Conservation (phyloP, 768 basidiomycete genomes). For the Cystofilobasidium bisporidii region DNA sequence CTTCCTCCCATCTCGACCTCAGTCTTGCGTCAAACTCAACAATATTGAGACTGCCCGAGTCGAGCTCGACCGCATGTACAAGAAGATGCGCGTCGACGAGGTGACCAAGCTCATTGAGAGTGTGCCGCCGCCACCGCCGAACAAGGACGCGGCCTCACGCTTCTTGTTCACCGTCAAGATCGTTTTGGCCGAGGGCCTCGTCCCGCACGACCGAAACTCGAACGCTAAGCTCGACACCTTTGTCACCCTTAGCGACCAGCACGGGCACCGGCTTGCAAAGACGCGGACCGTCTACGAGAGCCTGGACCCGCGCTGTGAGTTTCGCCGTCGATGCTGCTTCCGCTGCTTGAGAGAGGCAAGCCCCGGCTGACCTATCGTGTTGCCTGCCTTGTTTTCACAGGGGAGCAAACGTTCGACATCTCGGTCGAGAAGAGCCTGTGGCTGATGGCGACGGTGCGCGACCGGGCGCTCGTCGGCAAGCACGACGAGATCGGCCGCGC, state of each 20-base stretch:
- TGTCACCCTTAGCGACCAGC: slow-evolving; percentile 86
- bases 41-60: slow-evolving; percentile 87
- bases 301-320: slow-evolving; percentile 76
- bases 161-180: slow-evolving; percentile 93
- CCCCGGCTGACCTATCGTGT: background rate
- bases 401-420: slow-evolving; percentile 96
- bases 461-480: slow-evolving; percentile 81
- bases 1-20: slow-evolving; percentile 12
- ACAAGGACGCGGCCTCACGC: slow-evolving; percentile 55
- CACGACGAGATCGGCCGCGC: slow-evolving; percentile 78
- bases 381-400: slow-evolving; percentile 40
- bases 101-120: slow-evolving; percentile 53
- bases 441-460: slow-evolving; percentile 91
- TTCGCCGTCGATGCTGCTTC: slow-evolving; percentile 20
- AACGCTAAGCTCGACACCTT: slow-evolving; percentile 82
- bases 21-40: slow-evolving; percentile 95
- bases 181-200: slow-evolving; percentile 78
- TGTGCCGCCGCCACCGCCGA: slow-evolving; percentile 33
- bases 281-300: slow-evolving; percentile 93
- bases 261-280: slow-evolving; percentile 79
- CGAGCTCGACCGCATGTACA: slow-evolving; percentile 88
- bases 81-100: slow-evolving; percentile 79
- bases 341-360: background rate
- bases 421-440: slow-evolving; percentile 88
- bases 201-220: slow-evolving; percentile 62